Evolutionary conservation across 805 yeast genomes (phyloP), one percentile per base, ranked within the genome.

Genomic region (Soucietia sequanensis): DNA sequence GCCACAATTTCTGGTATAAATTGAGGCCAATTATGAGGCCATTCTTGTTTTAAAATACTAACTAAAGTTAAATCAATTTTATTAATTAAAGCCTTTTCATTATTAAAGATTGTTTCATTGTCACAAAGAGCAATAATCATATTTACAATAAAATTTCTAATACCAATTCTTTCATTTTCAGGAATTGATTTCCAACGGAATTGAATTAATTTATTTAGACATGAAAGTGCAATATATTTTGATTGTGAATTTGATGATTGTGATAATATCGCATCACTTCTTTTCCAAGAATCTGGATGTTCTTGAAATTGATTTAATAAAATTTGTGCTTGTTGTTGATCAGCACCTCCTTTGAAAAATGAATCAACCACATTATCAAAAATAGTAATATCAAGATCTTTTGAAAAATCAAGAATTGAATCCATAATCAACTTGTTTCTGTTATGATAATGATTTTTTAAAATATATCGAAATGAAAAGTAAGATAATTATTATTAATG

Each of bases 11-110:
- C 99, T 12, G 96, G 96, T 33, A 93, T 84, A 53, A 93, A 93
- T 51, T 83, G 85, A 13, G 98, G 98, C 99, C 99, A 93, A 59
- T 90, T 85, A 49, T 82, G 87, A 22, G 99, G 99, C 99, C 99
- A 93, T 59, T 93, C 99, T 65, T 93, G 98, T 55, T 93, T 93
- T 54, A 93, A 77, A 34, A 93, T 82, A 54, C 90, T 95, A 23
- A 93, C 99, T 52, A 93, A 70, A 11, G 98, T 91, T 54, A 93
- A 73, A 64, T 93, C 96, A 50, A 90, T 89, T 61, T 93, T 93
- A 68, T 84, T 87, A 55, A 93, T 87, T 54, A 93, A 72, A 14
- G 96, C 81, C 52, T 81, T 82, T 55, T 88, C 88, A 27, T 75
- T 62, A 32, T 72, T 74, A 54, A 90, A 88, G 21, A 77, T 70